A percentile compares a stretch with the other conserved stretches of the same genome.
Evolutionary conservation across 2,329 filamentous ascomycete genomes (phyloP).

Genomic region (Aspergillus tanneri): DNA sequence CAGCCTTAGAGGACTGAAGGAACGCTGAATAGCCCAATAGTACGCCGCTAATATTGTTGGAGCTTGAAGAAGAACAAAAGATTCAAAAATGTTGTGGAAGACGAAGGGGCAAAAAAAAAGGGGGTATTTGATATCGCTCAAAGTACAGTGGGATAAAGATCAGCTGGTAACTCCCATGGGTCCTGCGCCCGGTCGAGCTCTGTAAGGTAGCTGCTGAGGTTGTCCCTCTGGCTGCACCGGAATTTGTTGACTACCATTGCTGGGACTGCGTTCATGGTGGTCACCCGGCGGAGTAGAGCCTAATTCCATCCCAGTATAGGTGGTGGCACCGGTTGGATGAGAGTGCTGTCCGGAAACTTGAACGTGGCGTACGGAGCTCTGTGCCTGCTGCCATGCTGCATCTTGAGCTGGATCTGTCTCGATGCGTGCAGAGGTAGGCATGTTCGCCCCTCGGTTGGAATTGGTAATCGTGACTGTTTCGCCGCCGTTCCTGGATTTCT

Average conservation of each 20-base stretch:
- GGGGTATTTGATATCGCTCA: slow-evolving; percentile 10
- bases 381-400: slow-evolving; percentile 72
- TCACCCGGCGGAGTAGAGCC: slow-evolving; percentile 26
- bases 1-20: background rate
- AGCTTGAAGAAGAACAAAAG: background rate
- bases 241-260: slow-evolving; percentile 34
- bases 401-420: slow-evolving; percentile 80
- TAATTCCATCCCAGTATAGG: slow-evolving; percentile 28
- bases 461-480: slow-evolving; percentile 51
- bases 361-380: slow-evolving; percentile 78
- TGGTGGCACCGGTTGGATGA: slow-evolving; percentile 30
- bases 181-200: slow-evolving; percentile 37
- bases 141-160: slow-evolving; percentile 15
- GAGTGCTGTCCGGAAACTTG: slow-evolving; percentile 43
- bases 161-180: slow-evolving; percentile 43
- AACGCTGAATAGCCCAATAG: background rate
- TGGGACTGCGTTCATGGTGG: slow-evolving; percentile 37
- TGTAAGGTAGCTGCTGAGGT: slow-evolving; percentile 36
- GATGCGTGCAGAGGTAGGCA: slow-evolving; percentile 61
- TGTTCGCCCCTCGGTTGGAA: slow-evolving; percentile 41
- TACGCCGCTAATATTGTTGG: background rate
- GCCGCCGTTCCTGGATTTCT: slow-evolving; percentile 53
- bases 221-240: slow-evolving; percentile 30
- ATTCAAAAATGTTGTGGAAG: background rate
- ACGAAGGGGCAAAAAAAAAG: slow-evolving; percentile 9